These are phyloP conservation scores for Fistulifera pelliculosa DNA, from an alignment of 108 stramenopile species.

Conservation along the genomic window DNA sequence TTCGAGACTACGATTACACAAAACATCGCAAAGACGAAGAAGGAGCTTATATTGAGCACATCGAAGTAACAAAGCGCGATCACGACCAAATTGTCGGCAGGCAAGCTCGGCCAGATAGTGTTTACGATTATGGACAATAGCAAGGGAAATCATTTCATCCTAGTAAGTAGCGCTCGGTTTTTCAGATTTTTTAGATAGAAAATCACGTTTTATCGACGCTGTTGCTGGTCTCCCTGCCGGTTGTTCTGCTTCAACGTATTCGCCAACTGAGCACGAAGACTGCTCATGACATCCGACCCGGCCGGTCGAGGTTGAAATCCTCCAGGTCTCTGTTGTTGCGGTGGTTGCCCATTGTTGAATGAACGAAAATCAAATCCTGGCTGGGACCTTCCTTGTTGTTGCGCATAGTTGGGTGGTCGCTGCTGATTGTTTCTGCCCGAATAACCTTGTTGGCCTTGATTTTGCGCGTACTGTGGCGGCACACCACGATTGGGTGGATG, in stretches of 20 bases:
- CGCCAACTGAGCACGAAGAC: conserved; percentile 69
- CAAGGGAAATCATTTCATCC: not conserved
- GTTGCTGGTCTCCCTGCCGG: no score
- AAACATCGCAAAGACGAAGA: conserved; percentile 1
- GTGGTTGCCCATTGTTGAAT: conserved; percentile 8
- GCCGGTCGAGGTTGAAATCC: conserved; percentile 11
- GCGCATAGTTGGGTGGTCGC: not conserved
- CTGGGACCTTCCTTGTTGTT: conserved; percentile 7
- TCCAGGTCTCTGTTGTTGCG: conserved; percentile 4
- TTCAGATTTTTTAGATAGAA: no score
- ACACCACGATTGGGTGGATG: no score
- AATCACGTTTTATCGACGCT: no score
- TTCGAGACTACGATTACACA: conserved; percentile 2
- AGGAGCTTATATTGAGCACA: conserved; percentile 3
- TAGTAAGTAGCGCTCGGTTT: no score
- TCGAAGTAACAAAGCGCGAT: conserved; percentile 5
- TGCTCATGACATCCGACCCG: conserved; percentile 46
- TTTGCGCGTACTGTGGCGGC: not conserved
- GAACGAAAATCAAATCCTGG: conserved; percentile 28
- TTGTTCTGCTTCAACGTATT: conserved; percentile 65
- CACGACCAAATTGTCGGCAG: not conserved
- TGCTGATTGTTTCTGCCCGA: not conserved
- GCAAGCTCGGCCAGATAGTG: not conserved
- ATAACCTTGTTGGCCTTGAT: conserved; percentile 6
- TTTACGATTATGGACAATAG: conserved; percentile 13